Conservation (phyloP, 1,284 basidiomycete genomes). For the Malassezia arunalokei region DNA sequence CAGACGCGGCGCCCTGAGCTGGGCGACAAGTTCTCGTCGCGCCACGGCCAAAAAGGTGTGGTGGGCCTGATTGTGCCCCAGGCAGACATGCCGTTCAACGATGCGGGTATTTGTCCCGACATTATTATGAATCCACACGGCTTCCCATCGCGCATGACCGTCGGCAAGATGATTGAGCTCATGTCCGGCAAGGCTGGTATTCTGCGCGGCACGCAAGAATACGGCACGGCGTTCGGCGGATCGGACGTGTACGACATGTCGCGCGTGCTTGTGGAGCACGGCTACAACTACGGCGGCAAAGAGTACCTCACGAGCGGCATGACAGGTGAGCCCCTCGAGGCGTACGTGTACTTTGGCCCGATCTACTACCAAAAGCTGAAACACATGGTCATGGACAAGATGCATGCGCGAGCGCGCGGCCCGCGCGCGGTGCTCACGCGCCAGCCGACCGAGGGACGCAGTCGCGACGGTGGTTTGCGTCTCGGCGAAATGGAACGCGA, state of each 20-base stretch:
- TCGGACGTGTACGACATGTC: slow-evolving; percentile 99
- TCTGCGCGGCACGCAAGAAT: slow-evolving; percentile 70
- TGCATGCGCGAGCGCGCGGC: slow-evolving; percentile 78
- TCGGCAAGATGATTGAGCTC: slow-evolving; percentile 99
- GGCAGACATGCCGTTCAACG: slow-evolving; percentile 98
- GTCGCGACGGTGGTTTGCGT: slow-evolving; percentile 88
- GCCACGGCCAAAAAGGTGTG: slow-evolving; percentile 98
- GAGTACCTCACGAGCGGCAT: slow-evolving; percentile 97
- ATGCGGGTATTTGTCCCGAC: slow-evolving; percentile 87
- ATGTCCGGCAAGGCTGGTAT: slow-evolving; percentile 74
- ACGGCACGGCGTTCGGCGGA: slow-evolving; percentile 88
- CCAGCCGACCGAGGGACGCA: slow-evolving; percentile 95
- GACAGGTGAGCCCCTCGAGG: slow-evolving; percentile 88
- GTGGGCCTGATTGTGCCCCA: slow-evolving; percentile 97
- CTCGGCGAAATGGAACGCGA: slow-evolving; percentile 99
- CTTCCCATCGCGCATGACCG: slow-evolving; percentile 96
- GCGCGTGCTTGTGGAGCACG: slow-evolving; percentile 79
- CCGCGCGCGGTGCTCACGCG: slow-evolving; percentile 91
- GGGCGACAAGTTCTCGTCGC: slow-evolving; percentile 95
- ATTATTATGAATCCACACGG: slow-evolving; percentile 99
- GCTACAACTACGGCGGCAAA: slow-evolving; percentile 93
- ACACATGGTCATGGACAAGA: slow-evolving; percentile 84
- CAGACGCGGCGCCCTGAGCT: slow-evolving; percentile 92
- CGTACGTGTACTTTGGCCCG: slow-evolving; percentile 95
- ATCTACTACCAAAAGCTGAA: slow-evolving; percentile 71